Evolutionary conservation across 2,329 filamentous ascomycete genomes (phyloP), one percentile per base, ranked within the genome.

Genomic region (Diaporthe citrichinensis): DNA sequence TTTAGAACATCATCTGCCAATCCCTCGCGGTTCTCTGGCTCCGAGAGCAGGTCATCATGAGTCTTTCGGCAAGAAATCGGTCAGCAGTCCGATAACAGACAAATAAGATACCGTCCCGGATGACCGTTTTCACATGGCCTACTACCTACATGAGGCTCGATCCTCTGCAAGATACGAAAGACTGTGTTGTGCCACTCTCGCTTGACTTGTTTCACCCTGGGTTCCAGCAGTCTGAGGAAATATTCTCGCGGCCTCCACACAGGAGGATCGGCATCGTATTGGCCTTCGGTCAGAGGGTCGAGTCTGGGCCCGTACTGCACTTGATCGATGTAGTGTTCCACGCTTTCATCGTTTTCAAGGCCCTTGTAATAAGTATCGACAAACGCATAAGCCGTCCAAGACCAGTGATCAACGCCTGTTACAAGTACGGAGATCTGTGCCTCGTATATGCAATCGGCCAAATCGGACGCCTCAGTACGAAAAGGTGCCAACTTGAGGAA

Each of bases 171-270:
- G 1, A 65, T 65, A 46, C 59, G 17, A 23, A 65, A 65, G 25
- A 65, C 59, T 9, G 59, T 65, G 17, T 65, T 65, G n/a, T 65
- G 59, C 59, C 59, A 65, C 39, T 65, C 59, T 65, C 41, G n/a
- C 9, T 65, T 65, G 15, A 65, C 59, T n/a, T 65, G 59, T 5
- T 65, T 65, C 14, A 65, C 59, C 17, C 59, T 46, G 9, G 25
- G 1, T 14, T 65, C 59, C 17, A 65, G 7, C 8, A 65, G 15
- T 39, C 25, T 31, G 3, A 65, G 59, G 14, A 65, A 65, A 15
- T 65, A 65, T 4, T 65, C 59, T 12, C 59, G 59, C 4, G 59
- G 59, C 25, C 39, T 46, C 59, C 59, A 65, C 59, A 65, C 59
- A 15, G 59, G 59, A 23, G 39, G 25, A 8, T 65, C 59, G 2